Percentiles rank a stretch among this genome's conserved stretches.
phyloP scores from a whole-genome alignment of 805 yeast species.

The Suhomyces xylopsoci region DNA sequence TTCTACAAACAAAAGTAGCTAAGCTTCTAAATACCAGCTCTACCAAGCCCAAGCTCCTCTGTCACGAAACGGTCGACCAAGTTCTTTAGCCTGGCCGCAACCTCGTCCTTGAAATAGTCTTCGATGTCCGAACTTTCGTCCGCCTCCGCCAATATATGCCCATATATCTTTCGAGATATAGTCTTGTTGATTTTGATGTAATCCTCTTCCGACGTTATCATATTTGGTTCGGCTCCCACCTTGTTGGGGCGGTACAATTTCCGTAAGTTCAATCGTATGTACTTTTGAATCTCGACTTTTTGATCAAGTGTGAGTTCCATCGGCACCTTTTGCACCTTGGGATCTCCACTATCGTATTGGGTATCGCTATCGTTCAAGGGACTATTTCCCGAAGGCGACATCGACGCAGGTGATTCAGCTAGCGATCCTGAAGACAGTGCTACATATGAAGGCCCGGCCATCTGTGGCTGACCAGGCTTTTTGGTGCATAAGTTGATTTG shows the following conservation, averaged over 20 bases:
- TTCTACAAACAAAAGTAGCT: not conserved
- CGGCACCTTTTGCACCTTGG: slow-evolving; percentile 2
- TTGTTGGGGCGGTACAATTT: slow-evolving; percentile 40
- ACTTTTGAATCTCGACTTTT: slow-evolving; percentile 54
- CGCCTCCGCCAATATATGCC: slow-evolving; percentile 17
- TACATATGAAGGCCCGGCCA: not conserved
- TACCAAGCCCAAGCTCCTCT: slow-evolving; percentile 13
- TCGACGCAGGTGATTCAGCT: slow-evolving; percentile 6
- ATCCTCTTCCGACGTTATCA: slow-evolving; percentile 29
- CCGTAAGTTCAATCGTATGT: slow-evolving; percentile 52
- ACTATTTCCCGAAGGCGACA: slow-evolving; percentile 8
- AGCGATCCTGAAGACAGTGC: not conserved
- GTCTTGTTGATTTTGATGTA: slow-evolving; percentile 62
- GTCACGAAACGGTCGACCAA: slow-evolving; percentile 25
- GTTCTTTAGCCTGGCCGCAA: slow-evolving; percentile 13
- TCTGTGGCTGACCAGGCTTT: not conserved
- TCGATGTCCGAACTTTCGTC: slow-evolving; percentile 5
- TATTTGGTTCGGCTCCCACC: slow-evolving; percentile 1
- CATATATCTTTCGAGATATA: slow-evolving; percentile 60
- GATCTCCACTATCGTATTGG: slow-evolving; percentile 7
- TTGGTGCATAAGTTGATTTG: not conserved
- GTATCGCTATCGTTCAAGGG: slow-evolving; percentile 9
- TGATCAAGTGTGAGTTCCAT: slow-evolving; percentile 37
- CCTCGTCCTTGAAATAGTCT: slow-evolving; percentile 17
- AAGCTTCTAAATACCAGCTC: not conserved